Percentiles rank a stretch among this genome's conserved stretches.
These are phyloP conservation scores for Globisporangium yorkense DNA, from an alignment of 352 stramenopile genomes.

Conservation along the genomic window DNA sequence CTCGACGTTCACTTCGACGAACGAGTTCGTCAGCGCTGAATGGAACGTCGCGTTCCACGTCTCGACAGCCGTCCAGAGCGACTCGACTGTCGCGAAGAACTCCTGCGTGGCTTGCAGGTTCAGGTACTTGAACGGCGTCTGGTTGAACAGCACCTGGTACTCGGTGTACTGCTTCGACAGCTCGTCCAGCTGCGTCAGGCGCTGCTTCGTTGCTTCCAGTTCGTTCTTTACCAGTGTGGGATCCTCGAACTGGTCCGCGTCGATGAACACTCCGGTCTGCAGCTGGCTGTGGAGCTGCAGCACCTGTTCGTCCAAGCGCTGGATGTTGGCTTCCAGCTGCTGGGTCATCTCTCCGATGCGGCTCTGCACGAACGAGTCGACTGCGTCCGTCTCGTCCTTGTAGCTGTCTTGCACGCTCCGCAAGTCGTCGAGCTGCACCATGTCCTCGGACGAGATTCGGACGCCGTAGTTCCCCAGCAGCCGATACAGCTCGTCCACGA, in stretches of 20 bases:
- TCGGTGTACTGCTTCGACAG: slow-evolving; percentile 89
- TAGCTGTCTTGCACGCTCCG: slow-evolving; percentile 85
- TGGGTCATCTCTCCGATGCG: slow-evolving; percentile 89
- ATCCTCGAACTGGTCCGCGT: slow-evolving; percentile 85
- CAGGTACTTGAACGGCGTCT: slow-evolving; percentile 86
- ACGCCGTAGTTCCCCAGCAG: slow-evolving; percentile 89
- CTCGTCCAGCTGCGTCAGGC: slow-evolving; percentile 82
- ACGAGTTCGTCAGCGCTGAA: slow-evolving; percentile 75
- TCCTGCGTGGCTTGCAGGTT: slow-evolving; percentile 86
- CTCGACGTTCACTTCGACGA: slow-evolving; percentile 86
- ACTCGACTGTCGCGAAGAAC: slow-evolving; percentile 79
- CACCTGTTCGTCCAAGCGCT: slow-evolving; percentile 89
- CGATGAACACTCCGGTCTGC: slow-evolving; percentile 83
- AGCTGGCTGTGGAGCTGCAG: slow-evolving; percentile 79
- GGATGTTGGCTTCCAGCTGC: slow-evolving; percentile 90
- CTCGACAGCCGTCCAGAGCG: slow-evolving; percentile 80
- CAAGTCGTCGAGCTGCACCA: slow-evolving; percentile 90
- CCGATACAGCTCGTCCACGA: slow-evolving; percentile 92
- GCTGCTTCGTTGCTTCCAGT: slow-evolving; percentile 75
- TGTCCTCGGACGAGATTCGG: slow-evolving; percentile 89
- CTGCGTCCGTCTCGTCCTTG: slow-evolving; percentile 81
- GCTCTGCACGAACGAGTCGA: slow-evolving; percentile 80
- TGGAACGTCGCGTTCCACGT: slow-evolving; percentile 84
- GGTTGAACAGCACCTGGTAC: slow-evolving; percentile 91
- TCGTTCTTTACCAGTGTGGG: slow-evolving; percentile 71